phyloP scores from a whole-genome alignment of 352 stramenopile species.

The Hyaloperonospora arabidopsidis region DNA sequence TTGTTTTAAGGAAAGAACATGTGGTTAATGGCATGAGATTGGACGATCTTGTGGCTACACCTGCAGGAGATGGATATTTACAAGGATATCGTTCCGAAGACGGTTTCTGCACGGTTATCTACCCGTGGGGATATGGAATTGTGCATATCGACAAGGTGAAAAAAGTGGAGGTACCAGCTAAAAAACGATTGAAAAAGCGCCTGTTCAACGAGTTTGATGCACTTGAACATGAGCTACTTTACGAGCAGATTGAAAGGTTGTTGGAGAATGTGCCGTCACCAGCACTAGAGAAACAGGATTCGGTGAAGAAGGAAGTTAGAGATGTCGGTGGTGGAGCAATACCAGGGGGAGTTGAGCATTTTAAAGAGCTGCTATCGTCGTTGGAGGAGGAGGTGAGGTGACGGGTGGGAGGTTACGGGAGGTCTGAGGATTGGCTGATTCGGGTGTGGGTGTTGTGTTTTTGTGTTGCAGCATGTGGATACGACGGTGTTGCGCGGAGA shows the following conservation, averaged over 20 bases:
- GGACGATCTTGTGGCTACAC: conserved; percentile 63
- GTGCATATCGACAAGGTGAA: conserved; percentile 51
- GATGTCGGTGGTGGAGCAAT: neutral
- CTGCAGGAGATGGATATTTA: conserved; percentile 50
- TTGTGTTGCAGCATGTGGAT: conserved; percentile 39
- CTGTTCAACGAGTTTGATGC: conserved; percentile 42
- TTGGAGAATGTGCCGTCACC: conserved; percentile 1
- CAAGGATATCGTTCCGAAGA: conserved; percentile 50
- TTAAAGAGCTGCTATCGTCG: neutral
- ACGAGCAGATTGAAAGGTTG: conserved; percentile 4
- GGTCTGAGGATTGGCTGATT: neutral
- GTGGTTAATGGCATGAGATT: conserved; percentile 50
- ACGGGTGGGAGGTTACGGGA: neutral
- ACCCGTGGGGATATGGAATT: conserved; percentile 68
- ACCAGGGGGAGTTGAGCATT: neutral
- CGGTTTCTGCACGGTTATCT: conserved; percentile 59
- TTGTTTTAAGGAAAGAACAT: conserved; percentile 59
- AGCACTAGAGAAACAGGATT: neutral
- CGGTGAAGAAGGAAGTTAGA: neutral
- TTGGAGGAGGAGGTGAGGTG: neutral
- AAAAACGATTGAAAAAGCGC: conserved; percentile 38
- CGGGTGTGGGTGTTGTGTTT: neutral
- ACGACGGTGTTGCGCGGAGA: conserved; percentile 38
- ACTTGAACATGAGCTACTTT: conserved; percentile 28
- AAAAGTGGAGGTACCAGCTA: conserved; percentile 31